Evolutionary conservation across 306 rosid species (phyloP).

Genomic region (Potentilla sterilis): DNA sequence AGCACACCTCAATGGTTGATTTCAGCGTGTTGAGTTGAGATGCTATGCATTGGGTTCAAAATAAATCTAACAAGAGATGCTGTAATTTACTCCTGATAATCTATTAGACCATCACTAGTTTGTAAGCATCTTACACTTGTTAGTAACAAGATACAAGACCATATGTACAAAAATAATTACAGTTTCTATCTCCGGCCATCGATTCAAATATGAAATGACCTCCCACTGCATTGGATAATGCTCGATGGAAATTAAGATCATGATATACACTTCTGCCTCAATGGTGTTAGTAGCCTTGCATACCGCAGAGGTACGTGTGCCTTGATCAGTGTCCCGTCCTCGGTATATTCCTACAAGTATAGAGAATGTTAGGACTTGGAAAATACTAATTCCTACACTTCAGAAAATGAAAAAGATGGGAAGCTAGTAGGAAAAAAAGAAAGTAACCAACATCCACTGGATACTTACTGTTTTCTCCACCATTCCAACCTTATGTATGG

Average conservation of each 20-base stretch:
- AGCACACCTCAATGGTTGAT: too few species aligned
- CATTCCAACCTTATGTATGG: constrained; percentile 93
- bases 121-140: neutral
- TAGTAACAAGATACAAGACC: constrained; percentile 9
- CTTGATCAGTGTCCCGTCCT: constrained; percentile 74
- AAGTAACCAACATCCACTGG: neutral
- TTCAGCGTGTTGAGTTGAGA: neutral
- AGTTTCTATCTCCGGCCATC: neutral
- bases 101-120: neutral
- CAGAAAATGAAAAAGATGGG: neutral
- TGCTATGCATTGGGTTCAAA: neutral
- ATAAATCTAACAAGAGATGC: neutral
- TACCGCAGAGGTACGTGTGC: constrained; percentile 93
- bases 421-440: neutral
- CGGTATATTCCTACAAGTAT: constrained; percentile 68
- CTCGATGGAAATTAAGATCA: constrained; percentile 31
- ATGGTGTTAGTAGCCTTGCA: constrained; percentile 90
- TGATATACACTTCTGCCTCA: constrained; percentile 73
- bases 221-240: constrained; percentile 1
- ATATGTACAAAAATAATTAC: constrained; percentile 18
- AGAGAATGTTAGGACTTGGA: neutral
- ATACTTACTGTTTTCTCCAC: constrained; percentile 86
- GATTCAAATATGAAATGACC: neutral
- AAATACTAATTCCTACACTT: neutral
- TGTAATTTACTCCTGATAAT: neutral